phyloP scores from a whole-genome alignment of 2,329 filamentous ascomycete genomes.

The Fusarium transvaalense region DNA sequence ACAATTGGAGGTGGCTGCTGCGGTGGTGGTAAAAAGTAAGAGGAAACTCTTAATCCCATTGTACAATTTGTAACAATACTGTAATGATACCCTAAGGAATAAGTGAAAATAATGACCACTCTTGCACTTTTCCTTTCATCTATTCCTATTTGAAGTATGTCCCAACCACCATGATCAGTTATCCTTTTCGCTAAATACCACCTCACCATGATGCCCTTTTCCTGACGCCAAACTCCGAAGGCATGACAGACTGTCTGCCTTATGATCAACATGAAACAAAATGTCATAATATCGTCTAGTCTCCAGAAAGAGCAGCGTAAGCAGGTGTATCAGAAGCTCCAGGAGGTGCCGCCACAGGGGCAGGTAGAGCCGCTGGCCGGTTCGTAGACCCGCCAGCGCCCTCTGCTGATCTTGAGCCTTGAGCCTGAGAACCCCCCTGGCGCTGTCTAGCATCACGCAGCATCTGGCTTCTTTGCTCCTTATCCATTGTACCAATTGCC shows the following conservation, averaged over 20 bases:
- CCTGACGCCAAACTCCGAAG: slow-evolving; percentile 48
- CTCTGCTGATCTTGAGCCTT: slow-evolving; percentile 47
- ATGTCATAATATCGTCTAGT: slow-evolving; percentile 63
- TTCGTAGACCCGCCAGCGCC: slow-evolving; percentile 46
- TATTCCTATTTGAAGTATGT: slow-evolving; percentile 23
- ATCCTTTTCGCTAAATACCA: slow-evolving; percentile 39
- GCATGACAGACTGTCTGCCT: slow-evolving; percentile 17
- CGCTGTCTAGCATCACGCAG: slow-evolving; percentile 75
- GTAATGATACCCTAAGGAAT: slow-evolving; percentile 52
- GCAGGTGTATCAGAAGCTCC: slow-evolving; percentile 78
- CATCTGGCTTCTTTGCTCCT: slow-evolving; percentile 84
- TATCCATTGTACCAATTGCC: slow-evolving; percentile 90
- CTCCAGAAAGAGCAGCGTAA: slow-evolving; percentile 87
- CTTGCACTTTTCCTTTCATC: slow-evolving; percentile 31
- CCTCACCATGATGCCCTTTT: slow-evolving; percentile 25
- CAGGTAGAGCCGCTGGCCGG: slow-evolving; percentile 39
- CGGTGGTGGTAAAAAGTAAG: slow-evolving; percentile 52
- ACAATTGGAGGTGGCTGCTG: slow-evolving; percentile 45
- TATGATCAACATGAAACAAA: slow-evolving; percentile 16
- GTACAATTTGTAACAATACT: slow-evolving; percentile 51
- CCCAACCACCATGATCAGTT: slow-evolving; percentile 24
- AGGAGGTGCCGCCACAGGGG: slow-evolving; percentile 79
- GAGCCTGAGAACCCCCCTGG: slow-evolving; percentile 44
- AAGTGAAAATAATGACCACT: slow-evolving; percentile 41
- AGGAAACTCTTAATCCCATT: slow-evolving; percentile 29